Percentiles rank a stretch among this genome's conserved stretches.
These are phyloP conservation scores for Debaryomyces nepalensis DNA, from an alignment of 1,139 yeast genomes.

Conservation along the genomic window DNA sequence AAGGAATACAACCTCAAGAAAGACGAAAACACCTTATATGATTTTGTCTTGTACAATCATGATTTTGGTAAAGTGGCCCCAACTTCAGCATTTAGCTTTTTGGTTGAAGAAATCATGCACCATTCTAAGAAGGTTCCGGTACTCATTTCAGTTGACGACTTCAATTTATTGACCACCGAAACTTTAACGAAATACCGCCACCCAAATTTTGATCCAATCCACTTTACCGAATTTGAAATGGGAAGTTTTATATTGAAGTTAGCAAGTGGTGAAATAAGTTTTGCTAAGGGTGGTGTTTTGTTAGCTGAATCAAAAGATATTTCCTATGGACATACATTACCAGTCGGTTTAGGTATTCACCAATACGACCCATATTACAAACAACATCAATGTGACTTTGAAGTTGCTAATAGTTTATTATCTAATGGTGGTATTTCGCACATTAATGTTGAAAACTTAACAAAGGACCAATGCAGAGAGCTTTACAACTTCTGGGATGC, in stretches of 20 bases:
- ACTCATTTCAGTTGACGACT: conserved; percentile 72
- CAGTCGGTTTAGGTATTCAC: conserved; percentile 60
- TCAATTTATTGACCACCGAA: conserved; percentile 64
- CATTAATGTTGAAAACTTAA: conserved; percentile 53
- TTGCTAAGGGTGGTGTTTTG: conserved; percentile 65
- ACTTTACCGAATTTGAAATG: conserved; percentile 67
- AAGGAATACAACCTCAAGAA: conserved; percentile 42
- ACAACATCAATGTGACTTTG: conserved; percentile 54
- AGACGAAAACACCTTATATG: conserved; percentile 48
- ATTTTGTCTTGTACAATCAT: conserved; percentile 40
- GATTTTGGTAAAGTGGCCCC: conserved; percentile 46
- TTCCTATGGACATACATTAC: conserved; percentile 49
- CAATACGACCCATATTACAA: conserved; percentile 64
- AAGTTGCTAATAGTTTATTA: conserved; percentile 54
- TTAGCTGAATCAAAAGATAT: conserved; percentile 57
- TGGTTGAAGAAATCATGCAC: conserved; percentile 57
- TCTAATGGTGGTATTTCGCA: conserved; percentile 52
- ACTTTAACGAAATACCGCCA: conserved; percentile 67
- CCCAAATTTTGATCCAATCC: conserved; percentile 59
- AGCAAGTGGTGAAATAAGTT: conserved; percentile 58
- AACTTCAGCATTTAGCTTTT: conserved; percentile 50
- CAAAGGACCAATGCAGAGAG: conserved; percentile 56
- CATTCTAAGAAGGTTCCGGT: conserved; percentile 58
- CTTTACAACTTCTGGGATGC: conserved; percentile 58
- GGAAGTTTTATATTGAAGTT: conserved; percentile 62